phyloP scores from a whole-genome alignment of 306 rosid genomes.

The Coriaria nepalensis region DNA sequence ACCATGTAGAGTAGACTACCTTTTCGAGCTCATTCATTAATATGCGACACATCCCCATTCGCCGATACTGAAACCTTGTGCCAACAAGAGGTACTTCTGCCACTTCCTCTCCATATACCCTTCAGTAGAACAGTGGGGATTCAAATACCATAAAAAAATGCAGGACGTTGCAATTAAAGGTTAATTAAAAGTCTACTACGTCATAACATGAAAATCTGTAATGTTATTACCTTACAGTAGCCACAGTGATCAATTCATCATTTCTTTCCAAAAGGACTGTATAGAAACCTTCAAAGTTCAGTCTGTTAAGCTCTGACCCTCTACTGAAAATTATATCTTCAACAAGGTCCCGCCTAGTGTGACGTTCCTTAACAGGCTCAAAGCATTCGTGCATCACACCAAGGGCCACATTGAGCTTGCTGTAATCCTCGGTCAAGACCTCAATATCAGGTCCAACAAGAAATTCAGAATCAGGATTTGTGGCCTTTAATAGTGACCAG shows the following conservation, averaged over 20 bases:
- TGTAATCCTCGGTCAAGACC: slow-evolving; percentile 31
- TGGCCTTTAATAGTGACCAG: slow-evolving; percentile 56
- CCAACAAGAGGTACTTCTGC: slow-evolving; percentile 86
- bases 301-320: slow-evolving; percentile 63
- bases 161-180: slow-evolving; percentile 5
- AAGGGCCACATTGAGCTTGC: slow-evolving; percentile 72
- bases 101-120: slow-evolving; percentile 63
- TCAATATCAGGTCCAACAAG: slow-evolving; percentile 12
- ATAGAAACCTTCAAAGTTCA: slow-evolving; percentile 73
- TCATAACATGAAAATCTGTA: slow-evolving; percentile 8
- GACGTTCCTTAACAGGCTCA: slow-evolving; percentile 60
- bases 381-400: slow-evolving; percentile 82
- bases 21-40: slow-evolving; percentile 74
- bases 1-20: slow-evolving; percentile 23
- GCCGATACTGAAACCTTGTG: slow-evolving; percentile 63
- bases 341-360: slow-evolving; percentile 40
- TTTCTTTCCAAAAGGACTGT: slow-evolving; percentile 55
- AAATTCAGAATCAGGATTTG: slow-evolving; percentile 15
- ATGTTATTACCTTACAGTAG: slow-evolving; percentile 61
- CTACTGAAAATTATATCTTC: slow-evolving; percentile 62
- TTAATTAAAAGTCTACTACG: neutral
- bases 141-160: slow-evolving; percentile 5
- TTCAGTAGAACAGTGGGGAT: slow-evolving; percentile 18
- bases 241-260: slow-evolving; percentile 69
- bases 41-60: slow-evolving; percentile 75